A percentile compares a stretch with the other conserved stretches of the same genome.
These are phyloP conservation scores for Mimosa bimucronata DNA, from an alignment of 306 rosid species.

Conservation along the genomic window DNA sequence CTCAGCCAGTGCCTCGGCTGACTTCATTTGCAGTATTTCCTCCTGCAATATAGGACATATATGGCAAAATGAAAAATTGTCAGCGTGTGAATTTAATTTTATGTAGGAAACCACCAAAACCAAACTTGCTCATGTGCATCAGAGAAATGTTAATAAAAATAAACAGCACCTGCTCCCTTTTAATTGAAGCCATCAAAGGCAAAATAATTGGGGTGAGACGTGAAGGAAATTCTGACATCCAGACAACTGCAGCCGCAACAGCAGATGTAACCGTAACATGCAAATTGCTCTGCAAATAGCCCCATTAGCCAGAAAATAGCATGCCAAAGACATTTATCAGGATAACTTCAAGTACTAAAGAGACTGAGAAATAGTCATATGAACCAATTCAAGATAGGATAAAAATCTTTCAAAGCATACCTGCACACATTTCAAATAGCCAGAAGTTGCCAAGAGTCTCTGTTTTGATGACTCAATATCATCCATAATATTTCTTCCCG, in stretches of 20 bases:
- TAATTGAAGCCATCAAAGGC: constrained; percentile 96
- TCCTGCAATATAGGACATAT: constrained; percentile 57
- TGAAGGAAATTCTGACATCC: constrained; percentile 93
- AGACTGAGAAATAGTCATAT: constrained; percentile 22
- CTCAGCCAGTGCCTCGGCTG: constrained; percentile 97
- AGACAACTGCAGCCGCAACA: constrained; percentile 92
- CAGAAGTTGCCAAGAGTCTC: constrained; percentile 85
- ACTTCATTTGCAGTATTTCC: constrained; percentile 90
- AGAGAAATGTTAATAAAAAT: neutral
- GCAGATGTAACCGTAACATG: constrained; percentile 90
- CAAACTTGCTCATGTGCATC: neutral
- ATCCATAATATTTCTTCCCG: constrained; percentile 60
- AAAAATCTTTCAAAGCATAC: constrained; percentile 47
- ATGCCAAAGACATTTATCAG: constrained; percentile 26
- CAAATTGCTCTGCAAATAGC: constrained; percentile 77
- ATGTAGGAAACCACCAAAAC: neutral
- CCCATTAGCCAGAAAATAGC: constrained; percentile 41
- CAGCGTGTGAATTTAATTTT: neutral
- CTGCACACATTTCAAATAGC: constrained; percentile 98
- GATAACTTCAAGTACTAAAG: constrained; percentile 10
- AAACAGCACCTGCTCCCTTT: constrained; percentile 85
- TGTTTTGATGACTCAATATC: constrained; percentile 85
- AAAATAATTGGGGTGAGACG: constrained; percentile 86
- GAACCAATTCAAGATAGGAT: constrained; percentile 24
- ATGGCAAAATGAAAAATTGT: constrained; percentile 7